Evolutionary conservation across 2,329 filamentous ascomycete species (phyloP), one percentile per base, ranked within the genome.

Genomic region (Arthrobotrys sphaeroides): DNA sequence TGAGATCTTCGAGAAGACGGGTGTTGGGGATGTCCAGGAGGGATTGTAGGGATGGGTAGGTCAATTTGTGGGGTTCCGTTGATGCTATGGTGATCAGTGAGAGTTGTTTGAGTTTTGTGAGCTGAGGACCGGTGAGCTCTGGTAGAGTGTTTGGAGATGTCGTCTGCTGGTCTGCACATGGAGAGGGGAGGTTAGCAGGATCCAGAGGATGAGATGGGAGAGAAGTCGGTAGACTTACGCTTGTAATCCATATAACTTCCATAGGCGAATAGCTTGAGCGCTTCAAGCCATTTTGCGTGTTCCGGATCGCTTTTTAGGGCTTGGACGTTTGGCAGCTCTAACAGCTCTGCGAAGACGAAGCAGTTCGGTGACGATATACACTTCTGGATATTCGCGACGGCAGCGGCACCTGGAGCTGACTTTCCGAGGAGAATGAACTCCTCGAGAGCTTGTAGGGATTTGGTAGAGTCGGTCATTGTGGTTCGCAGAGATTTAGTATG

Each of bases 321-420:
- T 83, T 95, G 91, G 78, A 98, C 89, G 79, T 92, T 89, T 0
- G 91, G 89, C 0, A 90, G 89, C 79, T 91, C 87, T 38, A 99
- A 89, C n/a, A 99, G 90, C 84, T 98, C 94, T 78, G 91, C 89
- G 84, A 99, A 99, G 83, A 98, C 87, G 83, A 90, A 99, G 78
- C 94, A 96, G 83, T 93, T 92, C 26, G 91, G 89, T 67, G 90
- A 90, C n/a, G 93, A 93, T 59, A 93, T 98, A 77, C 94, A 95
- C 83, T 93, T 92, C 47, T 87, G 89, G 82, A 98, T 88, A 64
- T 98, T 88, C 82, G 97, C 93, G 80, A 91, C 90, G 43, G 94
- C 91, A 72, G 93, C 92, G 42, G 93, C 90, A 9, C 93, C 93
- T 5, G 89, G 92, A 77, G 92, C 93, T 9, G 93, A 91, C 82